Conservation (phyloP, 2,329 filamentous ascomycete genomes). For the Trichoderma polysporum region DNA sequence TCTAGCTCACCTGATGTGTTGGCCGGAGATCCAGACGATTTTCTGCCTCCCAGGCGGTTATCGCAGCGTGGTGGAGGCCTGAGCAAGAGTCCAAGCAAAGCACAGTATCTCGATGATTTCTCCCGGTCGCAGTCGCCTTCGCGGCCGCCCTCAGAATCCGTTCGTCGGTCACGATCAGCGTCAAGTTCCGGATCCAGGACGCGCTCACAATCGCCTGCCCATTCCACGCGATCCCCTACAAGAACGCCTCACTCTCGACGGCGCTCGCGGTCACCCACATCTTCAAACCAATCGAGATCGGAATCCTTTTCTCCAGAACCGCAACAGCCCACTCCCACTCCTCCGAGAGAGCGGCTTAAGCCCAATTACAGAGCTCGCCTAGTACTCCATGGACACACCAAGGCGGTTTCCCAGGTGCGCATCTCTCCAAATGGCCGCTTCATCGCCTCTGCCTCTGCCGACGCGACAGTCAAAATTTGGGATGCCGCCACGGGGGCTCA, state of each 20-base stretch:
- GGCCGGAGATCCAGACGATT: conserved; percentile 19
- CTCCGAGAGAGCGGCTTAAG: conserved; percentile 50
- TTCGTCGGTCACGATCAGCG: conserved; percentile 33
- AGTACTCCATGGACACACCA: conserved; percentile 73
- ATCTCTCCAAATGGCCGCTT: conserved; percentile 89
- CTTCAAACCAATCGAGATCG: conserved; percentile 34
- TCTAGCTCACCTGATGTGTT: conserved; percentile 29
- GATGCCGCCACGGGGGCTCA: conserved; percentile 73
- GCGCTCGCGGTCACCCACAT: conserved; percentile 31
- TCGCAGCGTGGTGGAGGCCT: conserved; percentile 21
- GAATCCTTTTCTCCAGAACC: conserved; percentile 31
- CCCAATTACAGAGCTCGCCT: conserved; percentile 70
- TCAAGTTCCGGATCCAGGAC: conserved; percentile 40
- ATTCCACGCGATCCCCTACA: conserved; percentile 32
- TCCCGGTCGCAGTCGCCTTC: conserved; percentile 21
- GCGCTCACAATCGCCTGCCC: conserved; percentile 38
- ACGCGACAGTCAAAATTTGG: conserved; percentile 91
- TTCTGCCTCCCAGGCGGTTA: conserved; percentile 12
- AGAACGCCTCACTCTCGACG: conserved; percentile 31
- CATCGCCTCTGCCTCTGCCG: conserved; percentile 87
- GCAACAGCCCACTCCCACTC: conserved; percentile 37
- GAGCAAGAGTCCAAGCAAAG: conserved; percentile 28
- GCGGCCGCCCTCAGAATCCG: conserved; percentile 34
- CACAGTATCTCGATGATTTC: conserved; percentile 23
- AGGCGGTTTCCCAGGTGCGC: conserved; percentile 78